Base-by-base conservation (phyloP, 1,284 basidiomycete genomes). In the Amylostereum chailletii region DNA sequence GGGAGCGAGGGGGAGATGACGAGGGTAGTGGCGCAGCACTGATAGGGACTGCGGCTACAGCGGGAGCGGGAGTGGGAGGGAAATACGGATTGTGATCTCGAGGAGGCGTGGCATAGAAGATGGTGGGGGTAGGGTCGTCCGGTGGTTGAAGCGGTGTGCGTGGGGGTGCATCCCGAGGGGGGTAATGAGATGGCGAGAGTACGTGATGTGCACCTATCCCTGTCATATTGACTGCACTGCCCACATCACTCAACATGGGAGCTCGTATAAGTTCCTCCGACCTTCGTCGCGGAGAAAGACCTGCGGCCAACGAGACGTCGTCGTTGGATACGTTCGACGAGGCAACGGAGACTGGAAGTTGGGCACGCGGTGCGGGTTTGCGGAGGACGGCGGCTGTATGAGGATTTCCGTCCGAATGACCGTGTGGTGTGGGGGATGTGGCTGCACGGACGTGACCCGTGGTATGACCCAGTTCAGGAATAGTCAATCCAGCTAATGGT, bases 351-450 rank as follows among this genome's bases (percentile, higher is more conserved):
- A 79, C 68, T 1, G 80, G 79, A n/a, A 81, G 63, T 58, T 82
- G 80, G 11, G 77, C 79, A 50, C 77, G 65, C 3, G 80, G 81
- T 30, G 75, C 77, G 32, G 73, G 72, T 57, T 83, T 81, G 37
- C 79, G 74, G 45, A 77, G 65, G 33, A 71, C 49, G 42, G 49
- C 49, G 58, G 65, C 42, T 7, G 5, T 31, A 6, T 2, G 44
- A 1, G 42, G 61, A 45, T 37, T 8, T 37, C 36, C n/a, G 7
- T n/a, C 36, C 36, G 36, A 29, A 31, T 31, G 42, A 10, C 30
- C 42, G 42, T 6, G 9, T 19, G 19, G 19, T 19, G 19, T 27
- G n/a, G 6, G 27, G 42, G 42, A 7, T 30, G 42, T 31, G 42
- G 42, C 6, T 10, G 11, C 42, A 6, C 30, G 42, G 42, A 43